Evolutionary conservation across 192 early-diverging fungal species (phyloP), one percentile per base, ranked within the genome.

Genomic region (Coemansia sp.): DNA sequence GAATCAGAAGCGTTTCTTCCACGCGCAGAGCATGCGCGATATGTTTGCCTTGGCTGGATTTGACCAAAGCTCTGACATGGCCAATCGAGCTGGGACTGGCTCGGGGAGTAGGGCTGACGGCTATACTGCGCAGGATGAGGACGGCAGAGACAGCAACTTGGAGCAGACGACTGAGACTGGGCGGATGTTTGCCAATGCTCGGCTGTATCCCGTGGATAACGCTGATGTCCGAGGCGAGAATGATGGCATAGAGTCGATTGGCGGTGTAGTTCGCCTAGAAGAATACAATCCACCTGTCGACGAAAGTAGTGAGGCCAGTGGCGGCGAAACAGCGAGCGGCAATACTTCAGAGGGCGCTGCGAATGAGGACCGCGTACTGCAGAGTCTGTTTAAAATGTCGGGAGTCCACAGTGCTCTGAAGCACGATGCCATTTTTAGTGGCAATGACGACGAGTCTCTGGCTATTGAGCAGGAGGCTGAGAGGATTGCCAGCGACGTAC

Each of bases 361-460:
- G 13, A 88, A 87, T 33, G 91, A 93, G 40, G 71, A 80, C n/a
- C 86, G 90, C n/a, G 90, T 96, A 15, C 81, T 97, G 13, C 71
- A 87, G 20, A 89, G 87, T 36, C 70, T 99, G n/a, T 96, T 95
- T 72, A 85, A 92, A 71, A 91, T 88, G 72, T 88, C 91, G 4
- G 94, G 94, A 0, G 89, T 98, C 9, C 94, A 96, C 64, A 93
- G 93, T 53, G 96, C 94, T 1, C 74, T 99, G 22, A 84, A 95
- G 47, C 97, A 99, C 71, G 97, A 99, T 66, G 89, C 88, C 15
- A 95, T 99, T 62, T 86, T 97, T 76, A 88, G 92, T 66, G 81
- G 87, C 10, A 77, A 82, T 1, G 88, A 79, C 12, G 85, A 89
- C 16, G 91, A 95, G 46, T 71, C 69, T 10, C 62, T 88, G 11